phyloP scores from a whole-genome alignment of 139 green algal species.

The Micractinium sp. region DNA sequence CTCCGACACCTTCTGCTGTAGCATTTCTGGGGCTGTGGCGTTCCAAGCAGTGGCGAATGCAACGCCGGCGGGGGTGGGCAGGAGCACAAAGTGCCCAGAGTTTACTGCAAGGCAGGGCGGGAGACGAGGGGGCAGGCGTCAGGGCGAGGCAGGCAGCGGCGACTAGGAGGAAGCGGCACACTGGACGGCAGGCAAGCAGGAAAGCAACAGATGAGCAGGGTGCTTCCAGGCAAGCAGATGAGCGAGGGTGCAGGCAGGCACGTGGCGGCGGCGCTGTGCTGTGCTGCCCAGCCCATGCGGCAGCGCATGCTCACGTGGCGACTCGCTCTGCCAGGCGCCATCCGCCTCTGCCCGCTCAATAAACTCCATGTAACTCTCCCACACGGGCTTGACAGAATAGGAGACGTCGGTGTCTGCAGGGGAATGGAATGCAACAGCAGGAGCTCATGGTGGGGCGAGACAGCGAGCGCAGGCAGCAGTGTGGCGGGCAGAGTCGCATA shows the following conservation, averaged over 20 bases:
- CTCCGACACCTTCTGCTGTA: neutral
- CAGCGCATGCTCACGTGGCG: neutral
- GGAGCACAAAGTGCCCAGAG: slow-evolving; percentile 22
- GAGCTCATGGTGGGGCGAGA: no score
- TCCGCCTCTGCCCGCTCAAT: neutral
- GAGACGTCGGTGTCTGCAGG: slow-evolving; percentile 5
- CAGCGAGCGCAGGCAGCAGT: neutral
- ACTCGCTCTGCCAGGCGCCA: slow-evolving; percentile 17
- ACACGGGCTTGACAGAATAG: slow-evolving; percentile 1
- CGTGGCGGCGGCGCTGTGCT: no score
- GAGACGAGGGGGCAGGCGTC: neutral
- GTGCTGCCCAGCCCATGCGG: neutral
- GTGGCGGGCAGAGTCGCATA: neutral
- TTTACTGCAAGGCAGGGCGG: slow-evolving; percentile 4
- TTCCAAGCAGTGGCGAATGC: neutral
- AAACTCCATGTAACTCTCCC: slow-evolving; percentile 14
- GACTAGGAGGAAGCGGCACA: neutral
- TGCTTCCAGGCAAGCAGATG: neutral
- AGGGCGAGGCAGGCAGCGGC: neutral
- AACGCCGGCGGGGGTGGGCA: neutral
- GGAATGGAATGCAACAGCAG: neutral
- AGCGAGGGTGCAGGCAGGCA: no score
- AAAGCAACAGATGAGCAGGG: neutral
- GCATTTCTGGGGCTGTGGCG: neutral
- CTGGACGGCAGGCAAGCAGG: neutral